Conservation (phyloP, 805 yeast genomes). For the Candida vaughaniae region DNA sequence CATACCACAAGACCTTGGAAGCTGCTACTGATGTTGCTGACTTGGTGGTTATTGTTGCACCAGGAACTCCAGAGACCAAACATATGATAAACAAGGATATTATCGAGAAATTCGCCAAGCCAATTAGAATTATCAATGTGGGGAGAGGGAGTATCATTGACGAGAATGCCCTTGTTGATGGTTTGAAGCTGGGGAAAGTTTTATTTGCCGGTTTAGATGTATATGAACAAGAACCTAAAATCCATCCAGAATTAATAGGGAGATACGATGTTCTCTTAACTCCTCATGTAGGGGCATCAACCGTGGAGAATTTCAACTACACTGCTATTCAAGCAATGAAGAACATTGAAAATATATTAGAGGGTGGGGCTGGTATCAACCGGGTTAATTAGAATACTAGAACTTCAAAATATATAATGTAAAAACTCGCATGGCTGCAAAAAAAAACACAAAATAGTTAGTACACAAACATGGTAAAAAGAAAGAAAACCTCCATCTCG, state of each 20-base stretch:
- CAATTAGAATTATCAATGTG: constrained; percentile 66
- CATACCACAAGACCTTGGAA: constrained; percentile 35
- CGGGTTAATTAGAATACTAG: constrained; percentile 12
- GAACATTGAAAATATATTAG: constrained; percentile 46
- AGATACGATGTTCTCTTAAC: constrained; percentile 64
- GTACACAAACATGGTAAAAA: no score
- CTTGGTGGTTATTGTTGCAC: constrained; percentile 64
- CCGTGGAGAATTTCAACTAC: constrained; percentile 51
- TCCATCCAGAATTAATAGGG: constrained; percentile 47
- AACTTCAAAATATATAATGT: background rate
- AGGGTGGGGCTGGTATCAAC: constrained; percentile 8
- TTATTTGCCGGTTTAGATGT: constrained; percentile 74
- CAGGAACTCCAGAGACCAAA: constrained; percentile 58
- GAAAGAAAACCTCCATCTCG: no score
- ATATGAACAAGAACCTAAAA: constrained; percentile 59
- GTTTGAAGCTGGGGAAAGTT: constrained; percentile 58
- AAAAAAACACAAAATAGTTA: no score
- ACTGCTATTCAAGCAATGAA: constrained; percentile 54
- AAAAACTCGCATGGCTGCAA: constrained; percentile 9
- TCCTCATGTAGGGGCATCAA: constrained; percentile 74
- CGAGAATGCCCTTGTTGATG: constrained; percentile 62
- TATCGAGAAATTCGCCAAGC: constrained; percentile 47
- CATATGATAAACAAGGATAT: constrained; percentile 52
- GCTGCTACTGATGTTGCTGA: constrained; percentile 46
- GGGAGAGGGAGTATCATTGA: constrained; percentile 74